These are phyloP conservation scores for Aspergillus sparsus DNA, from an alignment of 495 filamentous ascomycete genomes.

Conservation along the genomic window DNA sequence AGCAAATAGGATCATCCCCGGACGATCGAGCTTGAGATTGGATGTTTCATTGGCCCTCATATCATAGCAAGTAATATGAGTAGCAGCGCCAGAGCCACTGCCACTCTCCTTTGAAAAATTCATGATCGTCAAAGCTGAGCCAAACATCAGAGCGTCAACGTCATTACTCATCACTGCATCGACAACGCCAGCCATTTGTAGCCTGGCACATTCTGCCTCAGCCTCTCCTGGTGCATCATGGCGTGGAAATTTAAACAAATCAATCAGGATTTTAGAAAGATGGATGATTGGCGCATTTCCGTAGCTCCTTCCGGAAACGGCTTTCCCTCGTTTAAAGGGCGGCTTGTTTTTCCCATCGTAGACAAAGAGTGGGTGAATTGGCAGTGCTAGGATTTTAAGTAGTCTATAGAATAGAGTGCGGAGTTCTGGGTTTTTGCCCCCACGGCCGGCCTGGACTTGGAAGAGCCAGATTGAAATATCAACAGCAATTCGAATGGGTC, in stretches of 20 bases:
- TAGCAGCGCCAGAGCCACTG: slow-evolving; percentile 65
- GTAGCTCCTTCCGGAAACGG: slow-evolving; percentile 38
- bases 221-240: slow-evolving; percentile 94
- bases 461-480: slow-evolving; percentile 98
- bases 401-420: slow-evolving; percentile 93
- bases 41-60: slow-evolving; percentile 42
- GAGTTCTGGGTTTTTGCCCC: slow-evolving; percentile 87
- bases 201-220: slow-evolving; percentile 89
- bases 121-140: slow-evolving; percentile 71
- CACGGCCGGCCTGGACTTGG: slow-evolving; percentile 81
- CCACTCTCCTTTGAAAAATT: slow-evolving; percentile 79
- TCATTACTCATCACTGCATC: slow-evolving; percentile 97
- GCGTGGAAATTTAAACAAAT: slow-evolving; percentile 78
- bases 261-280: slow-evolving; percentile 74
- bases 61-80: slow-evolving; percentile 81
- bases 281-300: slow-evolving; percentile 53
- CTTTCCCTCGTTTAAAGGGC: slow-evolving; percentile 79
- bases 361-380: slow-evolving; percentile 88
- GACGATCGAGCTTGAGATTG: slow-evolving; percentile 64
- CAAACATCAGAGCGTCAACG: slow-evolving; percentile 98
- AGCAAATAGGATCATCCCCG: slow-evolving; percentile 93
- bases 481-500: slow-evolving; percentile 84
- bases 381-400: slow-evolving; percentile 73
- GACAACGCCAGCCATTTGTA: slow-evolving; percentile 82
- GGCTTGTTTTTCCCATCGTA: slow-evolving; percentile 94